These are phyloP conservation scores for Diaporthe batatas DNA, from an alignment of 2,329 filamentous ascomycete species.

Conservation along the genomic window DNA sequence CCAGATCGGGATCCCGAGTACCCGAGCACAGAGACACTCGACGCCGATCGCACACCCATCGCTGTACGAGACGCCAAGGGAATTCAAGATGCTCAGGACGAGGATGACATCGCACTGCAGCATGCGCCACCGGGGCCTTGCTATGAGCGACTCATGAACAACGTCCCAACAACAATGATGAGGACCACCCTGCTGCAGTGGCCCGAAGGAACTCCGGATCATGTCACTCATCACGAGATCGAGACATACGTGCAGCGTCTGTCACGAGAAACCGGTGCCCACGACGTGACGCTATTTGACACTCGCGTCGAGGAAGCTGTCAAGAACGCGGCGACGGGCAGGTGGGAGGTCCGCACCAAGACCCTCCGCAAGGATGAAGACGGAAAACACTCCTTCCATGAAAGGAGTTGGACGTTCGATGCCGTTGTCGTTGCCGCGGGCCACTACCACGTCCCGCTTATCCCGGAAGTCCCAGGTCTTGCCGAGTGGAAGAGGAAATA, in stretches of 20 bases:
- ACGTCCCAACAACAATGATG: constrained; percentile 75
- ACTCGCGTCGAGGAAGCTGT: constrained; percentile 67
- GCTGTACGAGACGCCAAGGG: not conserved
- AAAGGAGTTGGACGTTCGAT: constrained; percentile 64
- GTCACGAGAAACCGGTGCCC: constrained; percentile 62
- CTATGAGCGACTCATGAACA: constrained; percentile 75
- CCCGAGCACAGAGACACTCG: constrained; percentile 49
- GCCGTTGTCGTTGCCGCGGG: constrained; percentile 76
- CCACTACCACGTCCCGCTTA: constrained; percentile 74
- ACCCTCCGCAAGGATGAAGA: constrained; percentile 52
- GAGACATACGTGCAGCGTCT: constrained; percentile 73
- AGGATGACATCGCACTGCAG: constrained; percentile 45
- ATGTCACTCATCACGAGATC: constrained; percentile 68
- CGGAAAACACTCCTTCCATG: constrained; percentile 46
- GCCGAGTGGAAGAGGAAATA: constrained; percentile 67
- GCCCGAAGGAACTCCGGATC: constrained; percentile 70
- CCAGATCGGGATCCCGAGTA: constrained; percentile 50
- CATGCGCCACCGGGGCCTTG: constrained; percentile 65
- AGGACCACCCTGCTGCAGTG: constrained; percentile 61
- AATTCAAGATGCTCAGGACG: not conserved
- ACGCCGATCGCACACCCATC: not conserved
- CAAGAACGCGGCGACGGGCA: constrained; percentile 42
- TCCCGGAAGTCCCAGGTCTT: constrained; percentile 73
- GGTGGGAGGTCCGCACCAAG: constrained; percentile 67
- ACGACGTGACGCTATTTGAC: constrained; percentile 64